Evolutionary conservation across 2,329 filamentous ascomycete genomes (phyloP).

Genomic region (Sporothrix euskadiensis): DNA sequence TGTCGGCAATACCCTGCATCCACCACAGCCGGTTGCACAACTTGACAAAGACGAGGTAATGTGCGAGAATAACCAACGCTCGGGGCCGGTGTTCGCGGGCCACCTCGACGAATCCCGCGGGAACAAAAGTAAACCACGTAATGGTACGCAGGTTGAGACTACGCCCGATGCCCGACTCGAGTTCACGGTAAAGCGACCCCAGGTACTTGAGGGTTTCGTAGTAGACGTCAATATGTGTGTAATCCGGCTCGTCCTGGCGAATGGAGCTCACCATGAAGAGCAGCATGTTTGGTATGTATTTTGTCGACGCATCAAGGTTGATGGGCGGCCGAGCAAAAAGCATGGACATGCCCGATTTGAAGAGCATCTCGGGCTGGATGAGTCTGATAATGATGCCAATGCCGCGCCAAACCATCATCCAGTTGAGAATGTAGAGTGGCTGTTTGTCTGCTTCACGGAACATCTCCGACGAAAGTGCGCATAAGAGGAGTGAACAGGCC

Average conservation of each 20-base stretch:
- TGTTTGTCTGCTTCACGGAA: conserved; percentile 51
- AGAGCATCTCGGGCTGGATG: conserved; percentile 38
- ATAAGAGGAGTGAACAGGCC: conserved; percentile 53
- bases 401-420: conserved; percentile 58
- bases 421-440: conserved; percentile 55
- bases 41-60: conserved; percentile 56
- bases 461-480: conserved; percentile 51
- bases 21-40: conserved; percentile 51
- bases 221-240: conserved; percentile 44
- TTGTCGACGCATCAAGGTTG: conserved; percentile 46
- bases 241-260: conserved; percentile 46
- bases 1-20: conserved; percentile 49
- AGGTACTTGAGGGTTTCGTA: conserved; percentile 51
- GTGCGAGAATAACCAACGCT: conserved; percentile 53
- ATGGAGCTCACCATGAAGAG: conserved; percentile 53
- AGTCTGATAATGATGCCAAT: conserved; percentile 52
- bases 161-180: conserved; percentile 46
- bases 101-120: conserved; percentile 47
- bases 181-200: conserved; percentile 53
- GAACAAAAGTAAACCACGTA: conserved; percentile 56
- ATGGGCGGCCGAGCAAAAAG: conserved; percentile 54
- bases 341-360: conserved; percentile 47
- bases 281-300: conserved; percentile 50
- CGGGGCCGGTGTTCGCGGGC: conserved; percentile 46
- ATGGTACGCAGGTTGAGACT: conserved; percentile 53